Evolutionary conservation across 1,284 basidiomycete genomes (phyloP), one percentile per base, ranked within the genome.

Genomic region (Moesziomyces parantarcticus): DNA sequence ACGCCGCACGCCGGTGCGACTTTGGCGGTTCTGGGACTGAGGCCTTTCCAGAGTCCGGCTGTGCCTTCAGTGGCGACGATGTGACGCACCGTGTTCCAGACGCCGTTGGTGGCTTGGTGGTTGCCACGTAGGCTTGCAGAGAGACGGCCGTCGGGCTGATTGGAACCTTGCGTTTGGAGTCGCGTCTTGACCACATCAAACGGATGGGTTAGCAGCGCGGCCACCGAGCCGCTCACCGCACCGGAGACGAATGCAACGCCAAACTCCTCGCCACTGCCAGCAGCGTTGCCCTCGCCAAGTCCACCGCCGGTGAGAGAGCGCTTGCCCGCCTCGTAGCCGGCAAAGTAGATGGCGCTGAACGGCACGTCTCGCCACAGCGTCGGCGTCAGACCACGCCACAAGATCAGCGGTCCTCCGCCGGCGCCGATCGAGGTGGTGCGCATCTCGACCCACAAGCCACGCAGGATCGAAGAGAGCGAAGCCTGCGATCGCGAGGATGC

Each of bases 1-100:
- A 96, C 92, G 29, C 96, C 96, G 85, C 97, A 99, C 25, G 97
- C 95, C n/a, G 97, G 97, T 5, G 94, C 96, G 71, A 98, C 94
- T 85, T 99, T 99, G 29, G 90, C 93, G 53, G 96, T 90, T 36
- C 96, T 89, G 34, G 97, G 96, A 5, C 90, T 86, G 40, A 94
- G 86, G 0, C 96, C 96, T 41, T 92, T 90, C 84, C 92, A 97
- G 40, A 98, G 85, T 2, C 93, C 92, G 7, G 87, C 83, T 14
- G 87, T 69, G 0, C 96, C 96, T 84, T 99, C 97, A 7, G 88
- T 90, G 51, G 87, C 88, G 26, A 92, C 80, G 42, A 99, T 91
- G 56, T 90, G 88, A 47, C 88, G 69, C 36, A 93, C 85, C 5
- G 94, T 8, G 9, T 14, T 42, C 57, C 57, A 61, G 22, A 68